phyloP scores from a whole-genome alignment of 2,329 filamentous ascomycete species.

The Alternaria longipes region DNA sequence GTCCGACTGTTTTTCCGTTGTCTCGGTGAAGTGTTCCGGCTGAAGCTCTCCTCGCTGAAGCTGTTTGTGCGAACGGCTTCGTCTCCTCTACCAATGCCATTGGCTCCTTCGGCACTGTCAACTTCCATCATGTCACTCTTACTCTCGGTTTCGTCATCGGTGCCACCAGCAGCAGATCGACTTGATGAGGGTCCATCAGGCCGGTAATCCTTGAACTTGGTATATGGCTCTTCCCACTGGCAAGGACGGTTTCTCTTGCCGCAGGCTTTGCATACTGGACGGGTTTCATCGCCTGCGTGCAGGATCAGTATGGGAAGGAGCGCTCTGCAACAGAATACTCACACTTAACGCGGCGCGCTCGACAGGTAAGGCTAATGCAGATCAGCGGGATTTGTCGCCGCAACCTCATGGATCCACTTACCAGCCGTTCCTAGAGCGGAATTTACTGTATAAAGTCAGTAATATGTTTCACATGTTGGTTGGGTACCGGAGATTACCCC shows the following conservation, averaged over 20 bases:
- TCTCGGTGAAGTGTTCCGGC: constrained; percentile 30
- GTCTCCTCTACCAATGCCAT: constrained; percentile 1
- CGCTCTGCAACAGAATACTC: constrained; percentile 3
- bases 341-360: constrained; percentile 47
- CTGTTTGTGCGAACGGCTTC: constrained; percentile 1
- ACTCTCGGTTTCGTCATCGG: constrained; percentile 20
- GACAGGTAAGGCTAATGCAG: constrained; percentile 37
- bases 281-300: constrained; percentile 39
- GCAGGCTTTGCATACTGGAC: constrained; percentile 43
- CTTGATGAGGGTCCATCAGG: constrained; percentile 30
- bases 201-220: constrained; percentile 40
- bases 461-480: not conserved
- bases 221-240: constrained; percentile 41
- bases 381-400: constrained; percentile 10
- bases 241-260: constrained; percentile 44
- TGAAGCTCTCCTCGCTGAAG: constrained; percentile 20
- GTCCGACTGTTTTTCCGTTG: constrained; percentile 21
- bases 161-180: constrained; percentile 15
- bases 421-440: constrained; percentile 45
- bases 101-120: constrained; percentile 20
- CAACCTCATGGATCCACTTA: constrained; percentile 23
- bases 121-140: constrained; percentile 25
- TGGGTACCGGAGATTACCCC: constrained; percentile 10
- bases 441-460: constrained; percentile 37
- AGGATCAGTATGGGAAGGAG: constrained; percentile 7